These are phyloP conservation scores for Hypoxylon sp. DNA, from an alignment of 2,329 filamentous ascomycete genomes.

Conservation along the genomic window DNA sequence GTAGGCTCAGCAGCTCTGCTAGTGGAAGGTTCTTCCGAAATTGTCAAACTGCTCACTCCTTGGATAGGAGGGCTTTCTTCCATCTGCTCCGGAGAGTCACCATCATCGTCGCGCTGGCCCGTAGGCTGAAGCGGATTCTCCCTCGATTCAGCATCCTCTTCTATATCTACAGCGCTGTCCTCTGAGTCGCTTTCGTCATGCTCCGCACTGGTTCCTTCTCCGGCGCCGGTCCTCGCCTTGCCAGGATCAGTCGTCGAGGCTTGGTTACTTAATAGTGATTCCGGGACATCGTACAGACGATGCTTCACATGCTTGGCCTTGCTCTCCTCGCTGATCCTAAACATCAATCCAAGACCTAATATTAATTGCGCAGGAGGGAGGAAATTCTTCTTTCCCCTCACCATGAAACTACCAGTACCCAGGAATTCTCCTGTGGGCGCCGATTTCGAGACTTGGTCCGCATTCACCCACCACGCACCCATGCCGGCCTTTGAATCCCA, in stretches of 20 bases:
- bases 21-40: constrained; percentile 31
- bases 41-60: constrained; percentile 45
- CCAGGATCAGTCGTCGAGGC: constrained; percentile 20
- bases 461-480: constrained; percentile 95
- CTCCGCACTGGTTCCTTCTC: constrained; percentile 43
- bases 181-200: constrained; percentile 53
- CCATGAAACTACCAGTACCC: constrained; percentile 81
- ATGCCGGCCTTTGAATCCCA: constrained; percentile 98
- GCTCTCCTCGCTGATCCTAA: constrained; percentile 90
- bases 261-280: constrained; percentile 28
- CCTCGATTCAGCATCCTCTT: constrained; percentile 50
- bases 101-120: constrained; percentile 47
- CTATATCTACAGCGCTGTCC: constrained; percentile 52
- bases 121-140: constrained; percentile 57
- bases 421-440: constrained; percentile 85
- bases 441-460: constrained; percentile 91
- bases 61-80: constrained; percentile 27
- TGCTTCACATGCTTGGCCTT: constrained; percentile 85
- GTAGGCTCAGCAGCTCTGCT: constrained; percentile 38
- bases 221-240: constrained; percentile 13
- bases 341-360: constrained; percentile 89
- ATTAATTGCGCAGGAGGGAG: constrained; percentile 89
- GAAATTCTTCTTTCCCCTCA: constrained; percentile 91
- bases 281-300: constrained; percentile 59
- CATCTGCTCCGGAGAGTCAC: constrained; percentile 47